Evolutionary conservation across 345 rosid genomes (phyloP).

Genomic region (Syzygium aqueum): DNA sequence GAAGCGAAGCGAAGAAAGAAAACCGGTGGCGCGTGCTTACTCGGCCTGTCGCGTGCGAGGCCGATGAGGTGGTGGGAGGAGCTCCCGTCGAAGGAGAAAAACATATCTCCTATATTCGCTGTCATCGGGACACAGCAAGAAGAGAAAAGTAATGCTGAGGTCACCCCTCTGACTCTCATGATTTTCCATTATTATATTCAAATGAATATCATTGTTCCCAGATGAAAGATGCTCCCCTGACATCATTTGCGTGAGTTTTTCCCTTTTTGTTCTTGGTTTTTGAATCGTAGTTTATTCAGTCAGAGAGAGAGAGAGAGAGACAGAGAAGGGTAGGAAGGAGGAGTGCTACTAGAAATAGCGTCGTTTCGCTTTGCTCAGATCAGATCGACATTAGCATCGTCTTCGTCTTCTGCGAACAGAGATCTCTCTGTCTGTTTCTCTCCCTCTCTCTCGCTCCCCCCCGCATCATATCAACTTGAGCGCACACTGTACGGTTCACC

Average conservation of each 20-base stretch:
- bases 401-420: background rate
- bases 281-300: background rate
- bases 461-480: background rate
- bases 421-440: background rate
- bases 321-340: background rate
- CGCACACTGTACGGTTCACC: background rate
- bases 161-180: conserved; percentile 2
- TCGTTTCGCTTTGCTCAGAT: background rate
- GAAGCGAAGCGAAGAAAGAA: background rate
- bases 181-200: conserved; percentile 4
- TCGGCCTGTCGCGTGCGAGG: conserved; percentile 21
- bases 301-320: background rate
- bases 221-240: background rate
- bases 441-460: background rate
- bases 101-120: conserved; percentile 43
- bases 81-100: background rate
- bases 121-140: conserved; percentile 34
- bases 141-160: background rate
- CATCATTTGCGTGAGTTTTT: background rate
- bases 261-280: background rate
- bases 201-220: background rate
- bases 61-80: background rate
- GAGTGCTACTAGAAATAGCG: background rate
- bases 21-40: conserved; percentile 18
- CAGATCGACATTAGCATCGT: background rate